Conservation (phyloP, 306 rosid species). For the Calophaca sinica region DNA sequence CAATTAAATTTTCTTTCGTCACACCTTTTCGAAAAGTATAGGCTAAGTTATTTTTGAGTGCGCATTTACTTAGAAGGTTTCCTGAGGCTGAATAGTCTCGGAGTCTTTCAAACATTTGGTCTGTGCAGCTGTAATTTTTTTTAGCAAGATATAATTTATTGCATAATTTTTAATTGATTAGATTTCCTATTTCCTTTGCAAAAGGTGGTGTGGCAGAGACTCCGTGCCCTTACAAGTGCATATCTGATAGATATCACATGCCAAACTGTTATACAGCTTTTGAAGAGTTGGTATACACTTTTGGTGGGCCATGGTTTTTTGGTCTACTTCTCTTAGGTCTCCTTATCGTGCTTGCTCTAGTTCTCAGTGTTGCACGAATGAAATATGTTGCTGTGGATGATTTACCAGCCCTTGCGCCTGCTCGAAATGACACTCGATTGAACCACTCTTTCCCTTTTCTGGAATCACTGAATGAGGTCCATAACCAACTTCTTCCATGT, state of each 20-base stretch:
- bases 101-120: conserved; percentile 9
- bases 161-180: conserved; percentile 39
- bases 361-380: conserved; percentile 92
- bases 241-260: conserved; percentile 96
- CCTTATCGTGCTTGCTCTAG: conserved; percentile 81
- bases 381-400: conserved; percentile 83
- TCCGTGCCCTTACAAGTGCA: conserved; percentile 91
- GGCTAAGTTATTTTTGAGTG: conserved; percentile 26
- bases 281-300: conserved; percentile 94
- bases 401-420: conserved; percentile 62
- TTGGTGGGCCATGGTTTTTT: conserved; percentile 97
- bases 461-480: conserved; percentile 95
- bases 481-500: conserved; percentile 42
- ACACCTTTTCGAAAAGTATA: conserved; percentile 20
- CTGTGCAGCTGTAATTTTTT: background rate
- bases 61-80: conserved; percentile 25
- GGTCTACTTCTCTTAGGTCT: conserved; percentile 75
- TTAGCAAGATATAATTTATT: conserved; percentile 31
- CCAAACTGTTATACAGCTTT: conserved; percentile 92
- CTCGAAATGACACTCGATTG: conserved; percentile 75
- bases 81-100: conserved; percentile 23
- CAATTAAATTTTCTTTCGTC: conserved; percentile 30
- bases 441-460: conserved; percentile 94
- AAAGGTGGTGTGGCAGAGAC: conserved; percentile 89
- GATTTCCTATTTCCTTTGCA: conserved; percentile 38